Percentiles rank a stretch among this genome's conserved stretches.
Evolutionary conservation across 2,329 filamentous ascomycete species (phyloP).

Genomic region (Coniosporium tulheliwenetii): DNA sequence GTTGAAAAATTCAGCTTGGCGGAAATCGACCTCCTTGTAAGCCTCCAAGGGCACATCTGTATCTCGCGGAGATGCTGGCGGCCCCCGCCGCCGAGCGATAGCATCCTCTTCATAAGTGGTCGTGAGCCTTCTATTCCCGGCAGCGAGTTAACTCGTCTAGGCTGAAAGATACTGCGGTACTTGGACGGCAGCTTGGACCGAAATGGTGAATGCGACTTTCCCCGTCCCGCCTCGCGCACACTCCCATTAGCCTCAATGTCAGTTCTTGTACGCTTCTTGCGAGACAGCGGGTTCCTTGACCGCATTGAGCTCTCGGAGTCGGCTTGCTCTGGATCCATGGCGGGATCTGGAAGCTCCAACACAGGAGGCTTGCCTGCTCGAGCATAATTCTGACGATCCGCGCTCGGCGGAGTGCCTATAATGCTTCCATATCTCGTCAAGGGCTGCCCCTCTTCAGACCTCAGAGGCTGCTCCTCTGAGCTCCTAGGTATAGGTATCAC

Average conservation of each 20-base stretch:
- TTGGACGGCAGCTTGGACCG: constrained; percentile 5
- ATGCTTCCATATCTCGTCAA: constrained; percentile 49
- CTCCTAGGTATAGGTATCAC: too few species aligned
- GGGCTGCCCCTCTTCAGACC: not conserved
- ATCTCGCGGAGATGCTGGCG: constrained; percentile 19
- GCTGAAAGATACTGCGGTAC: constrained; percentile 21
- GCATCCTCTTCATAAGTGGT: constrained; percentile 22
- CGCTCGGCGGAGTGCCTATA: constrained; percentile 34
- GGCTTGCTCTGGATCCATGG: constrained; percentile 27
- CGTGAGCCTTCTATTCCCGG: constrained; percentile 14
- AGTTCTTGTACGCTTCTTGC: constrained; percentile 6
- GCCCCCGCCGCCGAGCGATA: constrained; percentile 29
- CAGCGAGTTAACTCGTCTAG: constrained; percentile 24
- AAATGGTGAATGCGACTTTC: constrained; percentile 15
- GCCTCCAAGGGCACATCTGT: constrained; percentile 37
- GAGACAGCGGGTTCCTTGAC: not conserved
- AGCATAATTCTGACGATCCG: constrained; percentile 2
- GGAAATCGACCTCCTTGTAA: constrained; percentile 50
- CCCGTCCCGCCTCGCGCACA: constrained; percentile 29
- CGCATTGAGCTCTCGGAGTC: not conserved
- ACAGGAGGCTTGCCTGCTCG: constrained; percentile 25
- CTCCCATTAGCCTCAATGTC: constrained; percentile 7
- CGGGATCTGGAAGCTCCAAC: constrained; percentile 47
- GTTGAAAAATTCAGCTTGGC: constrained; percentile 70
- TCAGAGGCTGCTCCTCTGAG: not conserved